Evolutionary conservation across 306 rosid genomes (phyloP).

Genomic region (Corylus avellana): DNA sequence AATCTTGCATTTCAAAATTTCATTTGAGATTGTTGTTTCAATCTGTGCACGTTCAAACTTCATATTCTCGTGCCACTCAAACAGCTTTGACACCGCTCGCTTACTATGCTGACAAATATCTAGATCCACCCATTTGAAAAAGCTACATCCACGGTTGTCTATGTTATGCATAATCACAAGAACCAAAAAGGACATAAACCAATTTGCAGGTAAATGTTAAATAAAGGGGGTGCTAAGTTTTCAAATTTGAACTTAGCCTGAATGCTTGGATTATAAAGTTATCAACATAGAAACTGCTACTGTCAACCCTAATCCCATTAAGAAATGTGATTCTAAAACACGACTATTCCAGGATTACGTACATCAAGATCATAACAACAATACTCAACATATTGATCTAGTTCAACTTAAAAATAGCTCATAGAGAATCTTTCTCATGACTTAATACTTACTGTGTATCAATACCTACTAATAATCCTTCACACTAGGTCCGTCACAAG

Average conservation of each 20-base stretch:
- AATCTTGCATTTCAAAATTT: too few species aligned
- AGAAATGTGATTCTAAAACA: too few species aligned
- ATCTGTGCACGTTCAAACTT: too few species aligned
- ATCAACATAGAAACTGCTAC: not conserved
- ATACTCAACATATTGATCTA: not conserved
- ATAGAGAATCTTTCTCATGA: not conserved
- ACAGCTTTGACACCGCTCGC: too few species aligned
- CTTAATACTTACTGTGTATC: not conserved
- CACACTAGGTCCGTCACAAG: not conserved
- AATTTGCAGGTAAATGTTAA: not conserved
- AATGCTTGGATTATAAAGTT: not conserved
- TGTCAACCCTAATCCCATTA: not conserved
- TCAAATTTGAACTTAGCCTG: not conserved
- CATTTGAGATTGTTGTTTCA: too few species aligned
- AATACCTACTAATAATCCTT: not conserved
- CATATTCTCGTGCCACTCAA: too few species aligned
- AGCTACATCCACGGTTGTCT: too few species aligned
- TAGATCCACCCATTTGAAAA: too few species aligned
- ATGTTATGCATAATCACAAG: not conserved
- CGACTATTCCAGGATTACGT: not conserved
- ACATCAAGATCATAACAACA: not conserved
- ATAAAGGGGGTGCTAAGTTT: not conserved
- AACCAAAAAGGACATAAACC: constrained; percentile 1
- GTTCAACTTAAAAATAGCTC: not conserved
- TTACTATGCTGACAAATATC: too few species aligned